phyloP scores from a whole-genome alignment of 2,329 filamentous ascomycete species.

The Pseudogymnoascus verrucosus region DNA sequence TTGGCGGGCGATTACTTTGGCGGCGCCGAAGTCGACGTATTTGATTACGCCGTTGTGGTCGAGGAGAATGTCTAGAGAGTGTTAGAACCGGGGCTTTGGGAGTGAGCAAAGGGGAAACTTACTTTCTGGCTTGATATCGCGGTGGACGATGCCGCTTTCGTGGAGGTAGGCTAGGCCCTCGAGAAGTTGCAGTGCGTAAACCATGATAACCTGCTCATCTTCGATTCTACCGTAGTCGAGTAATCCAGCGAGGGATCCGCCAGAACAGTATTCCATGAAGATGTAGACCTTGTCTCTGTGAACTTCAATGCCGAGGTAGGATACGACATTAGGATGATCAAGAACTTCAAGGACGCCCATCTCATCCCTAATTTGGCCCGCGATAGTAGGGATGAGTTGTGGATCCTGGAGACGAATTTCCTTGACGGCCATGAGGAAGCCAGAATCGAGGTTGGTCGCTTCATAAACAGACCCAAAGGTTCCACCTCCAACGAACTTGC shows the following conservation, averaged over 20 bases:
- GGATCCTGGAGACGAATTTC: constrained; percentile 96
- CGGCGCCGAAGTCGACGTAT: constrained; percentile 96
- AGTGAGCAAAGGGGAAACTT: constrained; percentile 33
- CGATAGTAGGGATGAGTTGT: constrained; percentile 88
- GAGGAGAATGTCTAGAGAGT: constrained; percentile 69
- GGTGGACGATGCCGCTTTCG: constrained; percentile 83
- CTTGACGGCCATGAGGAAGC: constrained; percentile 96
- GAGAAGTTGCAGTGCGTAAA: constrained; percentile 87
- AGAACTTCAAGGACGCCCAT: constrained; percentile 94
- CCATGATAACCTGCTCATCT: constrained; percentile 95
- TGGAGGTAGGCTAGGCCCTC: constrained; percentile 93
- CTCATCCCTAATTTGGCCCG: constrained; percentile 89
- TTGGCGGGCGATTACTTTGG: constrained; percentile 91
- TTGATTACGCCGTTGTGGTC: constrained; percentile 98
- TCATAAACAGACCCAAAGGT: constrained; percentile 97
- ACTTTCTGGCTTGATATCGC: constrained; percentile 97
- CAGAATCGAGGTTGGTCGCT: constrained; percentile 93
- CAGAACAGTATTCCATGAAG: constrained; percentile 99
- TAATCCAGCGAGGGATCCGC: constrained; percentile 80
- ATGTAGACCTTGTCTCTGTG: constrained; percentile 99
- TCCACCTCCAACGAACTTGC: constrained; percentile 93
- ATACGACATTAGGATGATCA: constrained; percentile 95
- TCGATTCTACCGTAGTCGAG: constrained; percentile 95
- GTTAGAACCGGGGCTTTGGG: constrained; percentile 10
- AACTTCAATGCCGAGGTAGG: constrained; percentile 96